phyloP scores from a whole-genome alignment of 768 basidiomycete species.

The Kwoniella dendrophila region DNA sequence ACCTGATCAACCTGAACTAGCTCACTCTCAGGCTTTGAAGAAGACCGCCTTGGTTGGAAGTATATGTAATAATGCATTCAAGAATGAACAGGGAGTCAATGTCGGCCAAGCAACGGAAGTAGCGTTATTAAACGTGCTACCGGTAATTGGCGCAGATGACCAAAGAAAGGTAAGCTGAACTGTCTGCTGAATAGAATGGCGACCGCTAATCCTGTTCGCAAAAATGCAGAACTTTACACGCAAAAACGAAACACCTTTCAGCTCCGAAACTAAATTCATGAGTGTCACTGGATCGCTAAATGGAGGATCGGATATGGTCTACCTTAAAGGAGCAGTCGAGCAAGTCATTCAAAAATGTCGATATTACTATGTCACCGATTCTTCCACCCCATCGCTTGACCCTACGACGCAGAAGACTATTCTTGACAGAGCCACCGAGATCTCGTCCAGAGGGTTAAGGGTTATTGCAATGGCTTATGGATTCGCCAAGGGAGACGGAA shows the following conservation, averaged over 20 bases:
- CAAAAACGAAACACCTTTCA: slow-evolving; percentile 78
- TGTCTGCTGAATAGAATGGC: not conserved
- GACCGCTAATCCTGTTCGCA: not conserved
- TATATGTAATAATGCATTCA: slow-evolving; percentile 84
- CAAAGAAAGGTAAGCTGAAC: slow-evolving; percentile 65
- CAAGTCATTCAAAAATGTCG: slow-evolving; percentile 80
- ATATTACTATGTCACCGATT: slow-evolving; percentile 85
- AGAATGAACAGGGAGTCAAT: slow-evolving; percentile 70
- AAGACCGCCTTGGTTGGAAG: slow-evolving; percentile 80
- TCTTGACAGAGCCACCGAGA: slow-evolving; percentile 68
- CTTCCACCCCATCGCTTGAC: slow-evolving; percentile 81
- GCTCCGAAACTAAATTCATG: slow-evolving; percentile 92
- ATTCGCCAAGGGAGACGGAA: slow-evolving; percentile 55
- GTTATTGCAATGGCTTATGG: slow-evolving; percentile 93
- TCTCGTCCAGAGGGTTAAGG: slow-evolving; percentile 76
- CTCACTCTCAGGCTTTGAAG: slow-evolving; percentile 67
- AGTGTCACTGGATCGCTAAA: slow-evolving; percentile 76
- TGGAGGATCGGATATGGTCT: slow-evolving; percentile 70
- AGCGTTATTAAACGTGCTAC: slow-evolving; percentile 78
- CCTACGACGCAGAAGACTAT: slow-evolving; percentile 69
- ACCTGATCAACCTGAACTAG: slow-evolving; percentile 43
- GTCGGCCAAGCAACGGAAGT: slow-evolving; percentile 94
- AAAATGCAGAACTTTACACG: slow-evolving; percentile 51
- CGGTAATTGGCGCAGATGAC: slow-evolving; percentile 69
- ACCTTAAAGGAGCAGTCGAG: slow-evolving; percentile 91